phyloP scores from a whole-genome alignment of 306 rosid genomes.

The Parietaria judaica region DNA sequence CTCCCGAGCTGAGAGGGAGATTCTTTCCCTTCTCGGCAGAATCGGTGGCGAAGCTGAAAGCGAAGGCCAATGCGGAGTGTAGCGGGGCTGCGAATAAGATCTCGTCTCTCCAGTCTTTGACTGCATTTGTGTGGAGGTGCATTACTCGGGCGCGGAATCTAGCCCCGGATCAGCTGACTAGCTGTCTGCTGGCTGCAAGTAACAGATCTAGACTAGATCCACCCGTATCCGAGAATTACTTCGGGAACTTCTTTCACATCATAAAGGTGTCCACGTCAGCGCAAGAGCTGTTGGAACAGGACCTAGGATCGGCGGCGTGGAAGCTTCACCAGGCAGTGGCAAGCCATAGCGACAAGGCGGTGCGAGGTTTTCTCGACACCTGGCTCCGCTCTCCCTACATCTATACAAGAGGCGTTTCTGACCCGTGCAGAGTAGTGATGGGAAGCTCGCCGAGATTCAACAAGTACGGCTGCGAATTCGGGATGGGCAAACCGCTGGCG shows the following conservation, averaged over 20 bases:
- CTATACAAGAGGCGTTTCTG: not conserved
- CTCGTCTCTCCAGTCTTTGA: slow-evolving; percentile 35
- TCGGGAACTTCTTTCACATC: slow-evolving; percentile 16
- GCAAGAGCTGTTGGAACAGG: slow-evolving; percentile 24
- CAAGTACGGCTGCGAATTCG: slow-evolving; percentile 40
- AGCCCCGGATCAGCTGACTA: not conserved
- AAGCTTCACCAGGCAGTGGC: slow-evolving; percentile 24
- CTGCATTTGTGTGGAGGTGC: slow-evolving; percentile 41
- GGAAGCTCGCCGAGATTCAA: slow-evolving; percentile 42
- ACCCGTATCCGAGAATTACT: slow-evolving; percentile 20
- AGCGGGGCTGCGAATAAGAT: slow-evolving; percentile 6
- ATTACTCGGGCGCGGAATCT: slow-evolving; percentile 25
- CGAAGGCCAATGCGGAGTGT: slow-evolving; percentile 34
- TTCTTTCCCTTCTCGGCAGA: slow-evolving; percentile 43
- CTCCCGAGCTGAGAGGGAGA: slow-evolving; percentile 30
- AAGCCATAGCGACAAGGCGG: slow-evolving; percentile 6
- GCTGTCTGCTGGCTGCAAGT: slow-evolving; percentile 19
- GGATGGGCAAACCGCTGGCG: slow-evolving; percentile 43
- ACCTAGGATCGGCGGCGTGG: slow-evolving; percentile 41
- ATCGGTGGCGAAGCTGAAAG: slow-evolving; percentile 39
- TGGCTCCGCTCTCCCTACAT: slow-evolving; percentile 26
- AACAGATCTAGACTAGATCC: slow-evolving; percentile 17
- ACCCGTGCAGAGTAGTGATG: slow-evolving; percentile 9
- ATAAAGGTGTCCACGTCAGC: slow-evolving; percentile 2
- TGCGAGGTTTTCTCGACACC: not conserved